Evolutionary conservation across 176 grass and related monocot species (phyloP), one percentile per base, ranked within the genome.

Genomic region (Tillandsia leiboldiana): DNA sequence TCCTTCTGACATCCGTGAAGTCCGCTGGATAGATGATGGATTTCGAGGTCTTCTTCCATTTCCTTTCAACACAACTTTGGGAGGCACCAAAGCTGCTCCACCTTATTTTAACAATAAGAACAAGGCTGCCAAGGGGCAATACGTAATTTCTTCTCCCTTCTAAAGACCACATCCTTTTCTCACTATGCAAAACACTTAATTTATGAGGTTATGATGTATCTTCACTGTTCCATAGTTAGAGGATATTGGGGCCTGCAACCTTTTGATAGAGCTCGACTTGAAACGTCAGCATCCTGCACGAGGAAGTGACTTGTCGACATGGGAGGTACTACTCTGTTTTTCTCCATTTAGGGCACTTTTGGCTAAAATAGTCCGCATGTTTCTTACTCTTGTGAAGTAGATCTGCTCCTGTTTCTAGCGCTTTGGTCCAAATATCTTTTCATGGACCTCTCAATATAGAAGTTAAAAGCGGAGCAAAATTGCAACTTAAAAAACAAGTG

Each of bases 21-120:
- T 99, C 63, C 76, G 87, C 62, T 99, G 89, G 94, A 81, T 99
- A 70, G 89, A 99, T 28, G 94, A 99, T 72, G 94, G 94, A 54
- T 99, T 99, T 69, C 73, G 85, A 65, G 94, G 94, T 12, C 82
- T 99, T 53, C 94, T 99, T 78, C 89, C 94, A 49, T 80, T 93
- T 54, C 94, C 94, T 61, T 99, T 99, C 71, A 99, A 99, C 66
- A 85, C 88, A 81, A 90, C 81, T 22, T 73, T 99, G 69, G 94
- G 94, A 77, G 89, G 89, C 72, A 99, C 82, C 59, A 85, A 72
- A 51, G 89, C 94, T 70, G 87, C 94, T 70, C 89, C 89, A 54
- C 73, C 75, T 72, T 90, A 90, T 83, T 99, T 99, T 69, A 99
- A 99, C 15, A 42, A 75, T 77, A 90, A 87, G 57, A 99, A 99